Evolutionary conservation across 305 asterid genomes (phyloP).

Genomic region (Plantago rigida): DNA sequence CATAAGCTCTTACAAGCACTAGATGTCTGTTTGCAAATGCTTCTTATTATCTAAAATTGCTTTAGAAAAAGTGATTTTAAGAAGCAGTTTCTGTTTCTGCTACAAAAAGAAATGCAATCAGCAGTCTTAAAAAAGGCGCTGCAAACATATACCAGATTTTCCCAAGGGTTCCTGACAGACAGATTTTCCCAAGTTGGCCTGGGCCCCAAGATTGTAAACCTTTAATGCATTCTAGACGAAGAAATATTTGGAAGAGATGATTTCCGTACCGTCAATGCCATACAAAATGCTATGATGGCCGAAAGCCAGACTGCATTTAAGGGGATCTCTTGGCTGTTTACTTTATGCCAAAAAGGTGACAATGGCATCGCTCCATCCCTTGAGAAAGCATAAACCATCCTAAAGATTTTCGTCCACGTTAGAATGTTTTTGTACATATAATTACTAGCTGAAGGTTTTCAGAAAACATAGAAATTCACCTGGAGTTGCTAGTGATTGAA

Average conservation of each 20-base stretch:
- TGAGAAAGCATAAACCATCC: slow-evolving; percentile 94
- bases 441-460: neutral
- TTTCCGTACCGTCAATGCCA: slow-evolving; percentile 68
- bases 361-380: slow-evolving; percentile 96
- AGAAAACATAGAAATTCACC: slow-evolving; percentile 33
- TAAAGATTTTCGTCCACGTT: slow-evolving; percentile 20
- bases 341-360: slow-evolving; percentile 72
- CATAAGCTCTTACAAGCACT: too few species aligned
- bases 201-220: too few species aligned
- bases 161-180: too few species aligned
- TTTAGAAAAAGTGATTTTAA: too few species aligned
- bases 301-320: slow-evolving; percentile 81
- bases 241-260: neutral
- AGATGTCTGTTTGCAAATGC: too few species aligned
- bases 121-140: too few species aligned
- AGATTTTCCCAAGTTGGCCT: too few species aligned
- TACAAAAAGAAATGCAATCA: too few species aligned
- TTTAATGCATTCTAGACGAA: neutral
- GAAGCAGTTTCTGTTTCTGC: too few species aligned
- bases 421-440: neutral
- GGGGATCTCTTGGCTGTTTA: slow-evolving; percentile 76
- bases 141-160: too few species aligned
- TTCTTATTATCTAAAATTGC: too few species aligned
- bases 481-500: slow-evolving; percentile 87
- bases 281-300: slow-evolving; percentile 74